Percentiles rank a stretch among this genome's conserved stretches.
These are phyloP conservation scores for Trypanosoma lewisi DNA, from an alignment of 208 protist genomes.

Conservation along the genomic window DNA sequence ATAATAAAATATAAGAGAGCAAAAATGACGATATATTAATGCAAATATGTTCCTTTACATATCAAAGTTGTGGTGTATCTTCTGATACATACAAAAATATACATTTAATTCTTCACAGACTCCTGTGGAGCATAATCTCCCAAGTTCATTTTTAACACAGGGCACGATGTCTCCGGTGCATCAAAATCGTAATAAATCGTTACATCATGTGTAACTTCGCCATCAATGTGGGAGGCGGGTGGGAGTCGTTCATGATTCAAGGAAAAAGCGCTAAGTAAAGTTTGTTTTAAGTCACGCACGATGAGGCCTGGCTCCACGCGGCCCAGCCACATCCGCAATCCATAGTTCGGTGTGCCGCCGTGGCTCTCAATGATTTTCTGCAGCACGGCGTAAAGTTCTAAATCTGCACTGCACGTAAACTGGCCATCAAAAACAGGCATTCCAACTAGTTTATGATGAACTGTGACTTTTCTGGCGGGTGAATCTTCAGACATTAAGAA, in stretches of 20 bases:
- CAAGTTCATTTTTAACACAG: slow-evolving; percentile 22
- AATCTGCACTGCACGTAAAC: slow-evolving; percentile 23
- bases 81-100: too few species aligned
- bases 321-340: slow-evolving; percentile 59
- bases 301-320: slow-evolving; percentile 69
- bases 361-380: slow-evolving; percentile 54
- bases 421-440: slow-evolving; percentile 66
- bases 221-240: background rate
- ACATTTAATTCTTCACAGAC: background rate
- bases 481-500: slow-evolving; percentile 3
- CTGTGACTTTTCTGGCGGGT: slow-evolving; percentile 18
- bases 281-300: slow-evolving; percentile 46
- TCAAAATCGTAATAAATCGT: slow-evolving; percentile 78
- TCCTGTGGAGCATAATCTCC: background rate
- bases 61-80: too few species aligned
- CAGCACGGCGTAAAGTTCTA: slow-evolving; percentile 42
- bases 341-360: slow-evolving; percentile 33
- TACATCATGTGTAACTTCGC: slow-evolving; percentile 12
- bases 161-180: slow-evolving; percentile 27
- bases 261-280: slow-evolving; percentile 43
- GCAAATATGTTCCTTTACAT: too few species aligned
- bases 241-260: slow-evolving; percentile 16
- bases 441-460: slow-evolving; percentile 68
- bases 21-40: too few species aligned
- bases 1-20: too few species aligned